Evolutionary conservation across 768 basidiomycete genomes (phyloP), one percentile per base, ranked within the genome.

Genomic region (Trametes cubensis): DNA sequence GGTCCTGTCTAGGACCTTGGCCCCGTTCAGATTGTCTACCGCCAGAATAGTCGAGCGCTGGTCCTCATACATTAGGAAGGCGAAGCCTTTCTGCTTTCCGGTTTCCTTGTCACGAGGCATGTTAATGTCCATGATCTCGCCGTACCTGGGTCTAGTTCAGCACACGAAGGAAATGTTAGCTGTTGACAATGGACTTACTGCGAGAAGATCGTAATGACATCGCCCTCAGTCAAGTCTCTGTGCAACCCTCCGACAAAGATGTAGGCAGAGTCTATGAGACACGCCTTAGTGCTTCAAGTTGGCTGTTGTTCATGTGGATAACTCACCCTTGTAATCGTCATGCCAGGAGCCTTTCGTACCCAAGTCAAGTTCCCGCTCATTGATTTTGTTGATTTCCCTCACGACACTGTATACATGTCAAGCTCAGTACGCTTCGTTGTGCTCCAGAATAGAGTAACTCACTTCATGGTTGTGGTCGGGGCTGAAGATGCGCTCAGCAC

Each of bases 11-110:
- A 97, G 78, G 44, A 98, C 89, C 56, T 86, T 85, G 49, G 95
- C 92, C 44, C 97, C 97, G 70, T 97, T 98, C 75, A 99, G 86
- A 78, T 99, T 99, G 78, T 99, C 97, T 64, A 99, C 96, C 10
- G 97, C 97, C 51, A 99, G 82, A 53, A 98, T 75, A 6, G 97
- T 99, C 62, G 94, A 96, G 50, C 94, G 85, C 77, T 99, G 97
- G 75, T 99, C 95, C 76, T 96, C 94, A 75, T 98, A 99, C 97
- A 98, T 98, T 65, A 98, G 80, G 79, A 98, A 99, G 10, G 85
- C 95, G 73, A 98, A 99, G 2, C 97, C 97, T 70, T 79, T 87
- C 0, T 89, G 81, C 71, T 96, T 95, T 25, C 94, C 94, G 0
- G 96, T 96, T 57, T 89, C 82, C 72, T 95, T 95, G 78, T 97